These are phyloP conservation scores for Debaryomyces nepalensis DNA, from an alignment of 1,139 yeast species.

Conservation along the genomic window DNA sequence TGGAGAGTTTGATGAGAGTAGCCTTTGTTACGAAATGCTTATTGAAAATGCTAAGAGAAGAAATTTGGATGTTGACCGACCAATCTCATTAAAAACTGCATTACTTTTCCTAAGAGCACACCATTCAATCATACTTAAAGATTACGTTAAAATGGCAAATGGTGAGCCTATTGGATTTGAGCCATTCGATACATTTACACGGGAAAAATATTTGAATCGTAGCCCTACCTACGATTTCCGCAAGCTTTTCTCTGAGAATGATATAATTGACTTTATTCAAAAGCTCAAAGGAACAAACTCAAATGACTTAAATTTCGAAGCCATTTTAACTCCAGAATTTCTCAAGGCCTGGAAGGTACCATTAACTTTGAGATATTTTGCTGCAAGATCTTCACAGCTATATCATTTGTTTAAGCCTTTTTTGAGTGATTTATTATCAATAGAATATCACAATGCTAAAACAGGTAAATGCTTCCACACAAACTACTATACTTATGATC, in stretches of 20 bases:
- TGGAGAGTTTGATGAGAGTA: slow-evolving; percentile 23
- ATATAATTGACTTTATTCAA: slow-evolving; percentile 5
- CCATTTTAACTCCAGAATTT: slow-evolving; percentile 18
- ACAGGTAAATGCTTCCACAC: slow-evolving; percentile 43
- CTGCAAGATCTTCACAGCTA: slow-evolving; percentile 58
- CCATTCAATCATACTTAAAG: slow-evolving; percentile 39
- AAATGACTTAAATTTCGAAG: slow-evolving; percentile 18
- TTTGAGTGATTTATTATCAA: slow-evolving; percentile 39
- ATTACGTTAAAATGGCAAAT: slow-evolving; percentile 48
- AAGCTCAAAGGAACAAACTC: slow-evolving; percentile 6
- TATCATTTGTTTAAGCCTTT: slow-evolving; percentile 40
- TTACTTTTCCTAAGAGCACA: slow-evolving; percentile 41
- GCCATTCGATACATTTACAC: slow-evolving; percentile 36
- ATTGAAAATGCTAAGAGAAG: slow-evolving; percentile 50
- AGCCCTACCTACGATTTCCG: slow-evolving; percentile 17
- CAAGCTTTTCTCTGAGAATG: slow-evolving; percentile 5
- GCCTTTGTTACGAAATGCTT: slow-evolving; percentile 37
- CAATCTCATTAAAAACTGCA: slow-evolving; percentile 45
- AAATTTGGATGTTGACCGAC: slow-evolving; percentile 52
- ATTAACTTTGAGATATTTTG: slow-evolving; percentile 59
- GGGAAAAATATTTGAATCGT: slow-evolving; percentile 8
- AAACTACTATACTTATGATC: slow-evolving; percentile 40
- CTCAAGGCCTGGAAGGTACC: slow-evolving; percentile 53
- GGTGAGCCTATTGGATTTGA: slow-evolving; percentile 52
- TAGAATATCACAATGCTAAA: slow-evolving; percentile 56